Evolutionary conservation across 768 basidiomycete species (phyloP).

Genomic region (Suillus sp.): DNA sequence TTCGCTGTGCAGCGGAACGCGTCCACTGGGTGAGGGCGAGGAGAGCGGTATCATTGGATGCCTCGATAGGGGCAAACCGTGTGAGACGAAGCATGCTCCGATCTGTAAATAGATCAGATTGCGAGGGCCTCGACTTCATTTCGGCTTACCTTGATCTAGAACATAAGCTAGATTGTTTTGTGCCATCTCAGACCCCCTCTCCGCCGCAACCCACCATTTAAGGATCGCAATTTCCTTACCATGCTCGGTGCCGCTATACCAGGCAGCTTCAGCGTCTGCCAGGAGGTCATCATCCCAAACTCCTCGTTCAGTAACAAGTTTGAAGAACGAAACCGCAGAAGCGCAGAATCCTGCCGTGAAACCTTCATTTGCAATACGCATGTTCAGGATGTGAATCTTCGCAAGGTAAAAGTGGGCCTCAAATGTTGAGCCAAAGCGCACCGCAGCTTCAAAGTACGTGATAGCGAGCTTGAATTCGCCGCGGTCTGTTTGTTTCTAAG

Average conservation of each 20-base stretch:
- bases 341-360: conserved; percentile 77
- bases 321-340: conserved; percentile 90
- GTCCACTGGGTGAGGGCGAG: conserved; percentile 93
- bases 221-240: conserved; percentile 85
- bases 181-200: conserved; percentile 87
- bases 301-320: conserved; percentile 89
- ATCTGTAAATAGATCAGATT: conserved; percentile 43
- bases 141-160: conserved; percentile 79
- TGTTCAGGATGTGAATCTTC: conserved; percentile 68
- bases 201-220: conserved; percentile 94
- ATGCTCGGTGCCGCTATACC: conserved; percentile 68
- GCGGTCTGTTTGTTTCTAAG: conserved; percentile 47
- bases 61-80: conserved; percentile 66
- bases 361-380: conserved; percentile 43
- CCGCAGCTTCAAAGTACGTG: conserved; percentile 79
- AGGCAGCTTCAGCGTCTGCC: conserved; percentile 75
- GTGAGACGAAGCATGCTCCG: conserved; percentile 69
- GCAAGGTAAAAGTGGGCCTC: conserved; percentile 96
- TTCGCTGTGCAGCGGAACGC: conserved; percentile 89
- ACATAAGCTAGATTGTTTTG: conserved; percentile 95
- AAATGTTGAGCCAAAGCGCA: conserved; percentile 87
- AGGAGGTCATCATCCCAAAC: conserved; percentile 83
- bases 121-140: conserved; percentile 29
- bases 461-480: conserved; percentile 69
- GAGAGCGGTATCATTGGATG: conserved; percentile 80